Base-by-base conservation (phyloP, 1,139 yeast species). In the Debaryomyces sp. region DNA sequence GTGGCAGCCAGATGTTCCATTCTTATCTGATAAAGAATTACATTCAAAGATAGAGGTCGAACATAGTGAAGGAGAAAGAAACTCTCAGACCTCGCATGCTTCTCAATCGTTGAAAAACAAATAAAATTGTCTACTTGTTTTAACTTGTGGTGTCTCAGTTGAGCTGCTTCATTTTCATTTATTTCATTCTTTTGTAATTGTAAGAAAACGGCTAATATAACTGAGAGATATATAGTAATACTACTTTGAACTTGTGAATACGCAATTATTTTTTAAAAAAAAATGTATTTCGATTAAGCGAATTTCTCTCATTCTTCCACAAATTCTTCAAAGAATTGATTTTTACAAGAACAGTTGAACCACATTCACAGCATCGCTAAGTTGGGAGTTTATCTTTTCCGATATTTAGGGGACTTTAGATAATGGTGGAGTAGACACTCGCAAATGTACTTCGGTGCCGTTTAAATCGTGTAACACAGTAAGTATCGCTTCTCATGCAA, bases 11-110 rank as follows among this genome's bases (percentile, higher is more conserved):
- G 52, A 55, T 41, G 56, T 73, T 55, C 78, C 78, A 27, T 54
- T 80, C 18, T 65, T 81, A n/a, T 62, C 76, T 23, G 78, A 73
- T 54, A 66, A 64, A 41, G 74, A 74, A 48, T 66, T 73, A 29
- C 33, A 29, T n/a, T 29, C 33, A 29, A 29, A 29, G 33, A 29
- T 29, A 17, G 15, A 30, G 6, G 10, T 30, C 6, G 18, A 30
- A 9, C 18, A 30, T 29, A 1, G n/a, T 29, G 34, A 30, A 10
- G 18, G 13, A 30, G 15, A 30, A 7, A 13, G 33, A 15, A 9
- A 13, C 18, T 30, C 34, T 29, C 2, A 13, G 9, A 13, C 15
- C 18, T 30, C 18, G 10, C 34, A 5, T 6, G 18, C 18, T 30
- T n/a, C 13, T 30, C 18, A 30, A 30, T 30, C 34, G 6, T 6